Evolutionary conservation across 2,329 filamentous ascomycete genomes (phyloP).

Genomic region (Penicillium digitatum): DNA sequence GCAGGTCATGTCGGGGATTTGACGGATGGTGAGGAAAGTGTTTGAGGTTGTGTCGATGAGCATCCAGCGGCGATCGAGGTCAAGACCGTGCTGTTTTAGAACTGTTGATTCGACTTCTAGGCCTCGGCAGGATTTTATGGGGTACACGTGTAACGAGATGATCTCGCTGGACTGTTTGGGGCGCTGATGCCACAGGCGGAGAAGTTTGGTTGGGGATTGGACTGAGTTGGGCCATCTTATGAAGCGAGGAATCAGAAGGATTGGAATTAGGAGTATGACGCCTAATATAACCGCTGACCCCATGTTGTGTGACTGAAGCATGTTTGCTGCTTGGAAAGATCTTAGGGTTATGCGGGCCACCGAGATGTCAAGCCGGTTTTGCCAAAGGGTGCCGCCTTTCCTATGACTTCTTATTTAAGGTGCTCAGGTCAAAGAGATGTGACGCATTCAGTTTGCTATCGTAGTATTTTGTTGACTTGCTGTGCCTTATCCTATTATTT

Average conservation of each 20-base stretch:
- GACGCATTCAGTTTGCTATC: not conserved
- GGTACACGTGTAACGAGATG: constrained; percentile 54
- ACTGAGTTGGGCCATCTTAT: constrained; percentile 8
- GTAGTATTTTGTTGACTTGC: not conserved
- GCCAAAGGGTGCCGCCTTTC: not conserved
- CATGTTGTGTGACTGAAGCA: not conserved
- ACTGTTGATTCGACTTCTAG: constrained; percentile 52
- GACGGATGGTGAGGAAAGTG: constrained; percentile 61
- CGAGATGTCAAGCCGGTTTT: not conserved
- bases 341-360: not conserved
- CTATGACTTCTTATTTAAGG: not conserved
- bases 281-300: not conserved
- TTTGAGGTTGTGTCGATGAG: constrained; percentile 53
- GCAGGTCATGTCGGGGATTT: constrained; percentile 59
- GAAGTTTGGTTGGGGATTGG: constrained; percentile 13
- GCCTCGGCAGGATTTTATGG: constrained; percentile 64
- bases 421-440: too few relatives aligned
- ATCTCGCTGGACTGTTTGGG: constrained; percentile 29
- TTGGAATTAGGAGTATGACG: not conserved
- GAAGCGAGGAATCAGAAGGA: not conserved
- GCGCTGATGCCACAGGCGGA: constrained; percentile 14
- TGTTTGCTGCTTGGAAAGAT: not conserved
- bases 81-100: constrained; percentile 55
- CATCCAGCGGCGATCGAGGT: constrained; percentile 65
- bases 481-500: not conserved